Evolutionary conservation across 176 grass and related monocot species (phyloP).

Genomic region (Otatea glauca): DNA sequence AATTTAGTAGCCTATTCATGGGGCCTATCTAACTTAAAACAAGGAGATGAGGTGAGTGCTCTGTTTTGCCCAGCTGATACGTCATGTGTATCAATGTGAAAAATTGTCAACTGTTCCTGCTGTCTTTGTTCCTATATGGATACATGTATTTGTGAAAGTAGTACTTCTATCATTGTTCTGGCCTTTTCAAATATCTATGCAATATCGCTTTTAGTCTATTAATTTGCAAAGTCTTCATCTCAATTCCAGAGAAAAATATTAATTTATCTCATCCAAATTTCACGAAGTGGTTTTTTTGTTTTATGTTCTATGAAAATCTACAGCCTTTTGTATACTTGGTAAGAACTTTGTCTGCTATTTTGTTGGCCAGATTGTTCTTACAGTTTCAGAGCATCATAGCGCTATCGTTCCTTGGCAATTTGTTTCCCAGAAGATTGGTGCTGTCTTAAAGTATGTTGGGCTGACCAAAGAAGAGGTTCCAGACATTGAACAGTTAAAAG

Average conservation of each 20-base stretch:
- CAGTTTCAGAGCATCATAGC: constrained; percentile 90
- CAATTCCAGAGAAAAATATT: constrained; percentile 30
- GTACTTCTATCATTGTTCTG: not conserved
- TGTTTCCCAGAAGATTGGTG: constrained; percentile 77
- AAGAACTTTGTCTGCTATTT: constrained; percentile 22
- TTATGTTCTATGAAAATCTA: constrained; percentile 25
- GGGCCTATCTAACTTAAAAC: constrained; percentile 80
- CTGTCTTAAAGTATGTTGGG: constrained; percentile 84
- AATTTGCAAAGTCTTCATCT: constrained; percentile 21
- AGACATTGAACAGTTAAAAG: constrained; percentile 83
- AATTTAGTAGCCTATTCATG: constrained; percentile 96
- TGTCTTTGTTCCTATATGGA: not conserved
- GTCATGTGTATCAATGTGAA: not conserved
- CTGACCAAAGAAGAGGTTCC: constrained; percentile 86
- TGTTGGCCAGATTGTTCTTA: constrained; percentile 71
- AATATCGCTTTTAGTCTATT: not conserved
- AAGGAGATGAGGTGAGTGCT: constrained; percentile 72
- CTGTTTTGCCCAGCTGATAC: constrained; percentile 24
- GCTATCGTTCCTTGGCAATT: constrained; percentile 94
- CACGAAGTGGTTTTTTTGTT: not conserved
- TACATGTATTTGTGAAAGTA: not conserved
- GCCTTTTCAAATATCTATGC: not conserved
- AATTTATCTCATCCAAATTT: not conserved
- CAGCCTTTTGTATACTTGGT: constrained; percentile 2
- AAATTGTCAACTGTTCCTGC: not conserved